Percentiles rank a stretch among this genome's conserved stretches.
These are phyloP conservation scores for Phaeosphaeriaceae sp. DNA, from an alignment of 2,329 filamentous ascomycete species.

Conservation along the genomic window DNA sequence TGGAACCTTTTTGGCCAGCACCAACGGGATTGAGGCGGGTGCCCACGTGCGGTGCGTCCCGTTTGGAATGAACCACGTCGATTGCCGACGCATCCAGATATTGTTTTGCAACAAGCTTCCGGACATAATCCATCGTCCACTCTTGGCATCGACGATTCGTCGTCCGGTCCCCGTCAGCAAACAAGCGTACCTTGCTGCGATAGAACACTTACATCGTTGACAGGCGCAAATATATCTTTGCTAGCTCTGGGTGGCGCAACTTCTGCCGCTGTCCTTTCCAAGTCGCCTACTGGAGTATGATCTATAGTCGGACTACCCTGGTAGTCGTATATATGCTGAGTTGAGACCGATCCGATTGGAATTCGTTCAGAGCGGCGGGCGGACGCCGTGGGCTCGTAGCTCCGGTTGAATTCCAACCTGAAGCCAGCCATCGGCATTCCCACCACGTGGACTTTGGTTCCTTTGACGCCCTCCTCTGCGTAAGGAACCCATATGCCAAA, in stretches of 20 bases:
- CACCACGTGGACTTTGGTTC: background rate
- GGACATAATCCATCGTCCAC: background rate
- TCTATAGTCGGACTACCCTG: background rate
- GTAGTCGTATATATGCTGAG: background rate
- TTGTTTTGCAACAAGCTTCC: background rate
- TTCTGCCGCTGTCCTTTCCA: background rate
- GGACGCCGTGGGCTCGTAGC: background rate
- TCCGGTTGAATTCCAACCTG: background rate
- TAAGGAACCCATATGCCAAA: background rate
- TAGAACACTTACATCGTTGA: background rate
- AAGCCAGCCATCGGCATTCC: background rate
- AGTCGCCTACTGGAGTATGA: background rate
- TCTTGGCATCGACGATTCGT: background rate
- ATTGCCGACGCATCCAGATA: background rate
- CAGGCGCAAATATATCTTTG: background rate
- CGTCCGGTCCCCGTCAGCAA: background rate
- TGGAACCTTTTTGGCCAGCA: background rate
- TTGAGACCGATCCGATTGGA: background rate
- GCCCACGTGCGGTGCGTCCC: background rate
- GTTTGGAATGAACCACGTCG: background rate
- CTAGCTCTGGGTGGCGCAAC: background rate
- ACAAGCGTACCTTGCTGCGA: too few relatives aligned
- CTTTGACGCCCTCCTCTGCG: background rate
- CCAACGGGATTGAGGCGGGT: background rate
- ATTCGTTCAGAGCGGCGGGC: background rate